A percentile compares a stretch with the other conserved stretches of the same genome.
These are phyloP conservation scores for Citrus glauca DNA, from an alignment of 345 rosid species.

Conservation along the genomic window DNA sequence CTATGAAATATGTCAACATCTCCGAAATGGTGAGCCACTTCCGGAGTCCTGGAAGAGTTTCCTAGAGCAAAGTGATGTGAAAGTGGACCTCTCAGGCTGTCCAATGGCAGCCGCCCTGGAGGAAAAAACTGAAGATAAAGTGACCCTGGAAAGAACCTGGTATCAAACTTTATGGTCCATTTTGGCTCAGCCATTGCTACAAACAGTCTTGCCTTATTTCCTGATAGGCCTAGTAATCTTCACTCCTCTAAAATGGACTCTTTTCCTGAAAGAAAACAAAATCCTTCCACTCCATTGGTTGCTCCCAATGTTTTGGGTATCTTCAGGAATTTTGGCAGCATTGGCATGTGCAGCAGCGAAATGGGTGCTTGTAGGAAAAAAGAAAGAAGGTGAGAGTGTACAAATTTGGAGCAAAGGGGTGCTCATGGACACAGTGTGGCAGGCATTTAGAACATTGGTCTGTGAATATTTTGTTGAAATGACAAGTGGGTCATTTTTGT, in stretches of 20 bases:
- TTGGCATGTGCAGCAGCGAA: conserved; percentile 43
- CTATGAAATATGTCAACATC: conserved; percentile 61
- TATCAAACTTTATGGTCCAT: conserved; percentile 45
- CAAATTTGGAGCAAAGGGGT: conserved; percentile 47
- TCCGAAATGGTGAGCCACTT: conserved; percentile 54
- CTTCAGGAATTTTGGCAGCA: conserved; percentile 42
- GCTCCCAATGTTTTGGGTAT: conserved; percentile 48
- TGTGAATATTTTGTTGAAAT: conserved; percentile 63
- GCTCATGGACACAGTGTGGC: conserved; percentile 62
- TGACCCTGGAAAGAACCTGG: conserved; percentile 49
- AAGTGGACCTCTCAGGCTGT: conserved; percentile 61
- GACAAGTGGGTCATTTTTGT: conserved; percentile 38
- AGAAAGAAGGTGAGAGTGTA: conserved; percentile 45
- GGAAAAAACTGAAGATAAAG: conserved; percentile 24
- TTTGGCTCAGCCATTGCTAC: conserved; percentile 53
- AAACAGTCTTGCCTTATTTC: conserved; percentile 51
- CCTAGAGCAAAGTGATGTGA: conserved; percentile 60
- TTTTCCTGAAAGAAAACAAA: conserved; percentile 27
- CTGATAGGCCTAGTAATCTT: conserved; percentile 38
- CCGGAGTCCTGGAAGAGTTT: conserved; percentile 61
- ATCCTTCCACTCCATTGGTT: conserved; percentile 35
- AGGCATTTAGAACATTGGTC: conserved; percentile 48
- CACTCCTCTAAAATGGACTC: conserved; percentile 31
- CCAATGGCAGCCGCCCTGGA: conserved; percentile 48
- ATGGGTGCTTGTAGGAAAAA: conserved; percentile 57